Conservation (phyloP, 2,329 filamentous ascomycete genomes). For the Sporothrix curviconia region DNA sequence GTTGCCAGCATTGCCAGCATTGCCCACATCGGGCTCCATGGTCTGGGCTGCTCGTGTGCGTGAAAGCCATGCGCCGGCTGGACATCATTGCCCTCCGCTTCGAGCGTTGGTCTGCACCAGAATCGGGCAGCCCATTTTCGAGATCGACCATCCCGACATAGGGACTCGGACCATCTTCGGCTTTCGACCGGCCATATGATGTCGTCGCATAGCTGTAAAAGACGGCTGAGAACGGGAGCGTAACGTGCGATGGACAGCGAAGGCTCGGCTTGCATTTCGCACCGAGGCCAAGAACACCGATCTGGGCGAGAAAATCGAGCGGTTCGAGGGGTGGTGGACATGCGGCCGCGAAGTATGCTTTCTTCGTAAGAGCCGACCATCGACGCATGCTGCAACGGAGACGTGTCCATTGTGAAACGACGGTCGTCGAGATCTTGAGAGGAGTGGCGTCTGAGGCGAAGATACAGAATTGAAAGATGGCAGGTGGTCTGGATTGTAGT, state of each 20-base stretch:
- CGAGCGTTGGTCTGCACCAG: constrained; percentile 40
- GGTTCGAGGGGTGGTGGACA: constrained; percentile 95
- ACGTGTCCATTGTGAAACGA: constrained; percentile 69
- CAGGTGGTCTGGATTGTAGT: constrained; percentile 25
- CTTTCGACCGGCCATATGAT: constrained; percentile 53
- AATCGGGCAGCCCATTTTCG: constrained; percentile 65
- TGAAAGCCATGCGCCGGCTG: constrained; percentile 29
- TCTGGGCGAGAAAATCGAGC: constrained; percentile 87
- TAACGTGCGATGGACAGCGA: constrained; percentile 83
- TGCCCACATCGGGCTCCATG: not conserved
- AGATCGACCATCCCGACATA: constrained; percentile 93
- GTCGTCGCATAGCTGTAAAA: constrained; percentile 87
- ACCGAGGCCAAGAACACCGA: constrained; percentile 83
- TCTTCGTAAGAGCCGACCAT: constrained; percentile 99
- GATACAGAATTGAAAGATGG: constrained; percentile 28
- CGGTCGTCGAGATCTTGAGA: constrained; percentile 53
- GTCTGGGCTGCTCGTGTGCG: not conserved
- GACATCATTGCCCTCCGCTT: constrained; percentile 40
- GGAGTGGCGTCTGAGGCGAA: constrained; percentile 38
- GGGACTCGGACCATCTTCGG: constrained; percentile 83
- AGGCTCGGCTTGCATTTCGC: constrained; percentile 74
- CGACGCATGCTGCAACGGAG: constrained; percentile 78
- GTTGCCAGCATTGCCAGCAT: not conserved
- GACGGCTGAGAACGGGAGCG: constrained; percentile 83
- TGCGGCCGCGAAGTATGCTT: constrained; percentile 86